phyloP scores from a whole-genome alignment of 768 basidiomycete genomes.

The Rhodotorula diobovata region DNA sequence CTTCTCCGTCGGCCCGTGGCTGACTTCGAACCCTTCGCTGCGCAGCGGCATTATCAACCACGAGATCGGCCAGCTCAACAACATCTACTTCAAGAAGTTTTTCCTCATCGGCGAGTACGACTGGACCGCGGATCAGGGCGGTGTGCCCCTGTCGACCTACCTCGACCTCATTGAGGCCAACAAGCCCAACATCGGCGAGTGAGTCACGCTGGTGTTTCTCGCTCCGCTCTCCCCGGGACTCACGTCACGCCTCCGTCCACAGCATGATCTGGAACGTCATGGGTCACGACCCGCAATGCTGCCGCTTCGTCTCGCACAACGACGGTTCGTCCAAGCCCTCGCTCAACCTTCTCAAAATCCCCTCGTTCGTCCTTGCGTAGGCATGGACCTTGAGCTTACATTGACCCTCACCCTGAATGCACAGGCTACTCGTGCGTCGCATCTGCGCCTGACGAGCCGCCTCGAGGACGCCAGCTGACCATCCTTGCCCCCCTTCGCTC shows the following conservation, averaged over 20 bases:
- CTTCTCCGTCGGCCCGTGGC: too few relatives aligned
- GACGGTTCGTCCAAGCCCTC: neutral
- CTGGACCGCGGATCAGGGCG: conserved; percentile 12
- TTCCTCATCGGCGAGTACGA: conserved; percentile 38
- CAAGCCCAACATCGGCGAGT: conserved; percentile 23
- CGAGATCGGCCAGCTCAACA: conserved; percentile 1
- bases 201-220: neutral
- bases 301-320: conserved; percentile 26
- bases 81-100: neutral
- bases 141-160: conserved; percentile 8
- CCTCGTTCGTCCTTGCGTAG: too few relatives aligned
- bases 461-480: neutral
- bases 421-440: neutral
- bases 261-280: conserved; percentile 30
- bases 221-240: neutral
- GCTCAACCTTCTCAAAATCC: neutral
- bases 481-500: too few relatives aligned
- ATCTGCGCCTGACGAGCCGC: too few relatives aligned
- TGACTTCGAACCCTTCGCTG: too few relatives aligned
- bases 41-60: conserved; percentile 8
- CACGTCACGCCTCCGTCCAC: neutral
- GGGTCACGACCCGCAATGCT: conserved; percentile 31
- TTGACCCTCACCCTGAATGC: neutral
- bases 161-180: conserved; percentile 13
- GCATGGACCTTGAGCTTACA: neutral